Evolutionary conservation across 176 grass and related monocot species (phyloP).

Genomic region (Rhipidocladum racemiflorum): DNA sequence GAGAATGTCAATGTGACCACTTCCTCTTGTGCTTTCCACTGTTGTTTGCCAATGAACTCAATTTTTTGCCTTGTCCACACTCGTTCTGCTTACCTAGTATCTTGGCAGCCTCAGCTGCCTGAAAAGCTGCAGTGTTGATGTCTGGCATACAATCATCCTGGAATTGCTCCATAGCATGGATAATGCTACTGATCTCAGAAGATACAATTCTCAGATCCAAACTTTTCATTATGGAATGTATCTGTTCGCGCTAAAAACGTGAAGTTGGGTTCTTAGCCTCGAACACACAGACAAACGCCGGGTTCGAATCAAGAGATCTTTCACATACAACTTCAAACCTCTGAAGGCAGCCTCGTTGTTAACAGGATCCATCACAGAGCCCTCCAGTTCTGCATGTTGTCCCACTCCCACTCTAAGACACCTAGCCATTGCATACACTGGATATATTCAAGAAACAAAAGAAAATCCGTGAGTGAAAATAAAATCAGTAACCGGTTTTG

Average conservation of each 20-base stretch:
- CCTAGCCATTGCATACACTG: slow-evolving; percentile 51
- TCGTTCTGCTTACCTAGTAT: slow-evolving; percentile 21
- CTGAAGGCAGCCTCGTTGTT: slow-evolving; percentile 23
- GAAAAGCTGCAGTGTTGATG: slow-evolving; percentile 39
- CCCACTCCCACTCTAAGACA: background rate
- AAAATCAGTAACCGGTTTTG: background rate
- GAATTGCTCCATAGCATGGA: slow-evolving; percentile 43
- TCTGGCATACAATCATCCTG: slow-evolving; percentile 17
- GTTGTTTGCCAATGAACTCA: slow-evolving; percentile 34
- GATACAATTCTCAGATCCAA: slow-evolving; percentile 50
- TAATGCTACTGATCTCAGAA: slow-evolving; percentile 59
- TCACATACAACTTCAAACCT: slow-evolving; percentile 43
- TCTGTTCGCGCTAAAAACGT: too few species aligned
- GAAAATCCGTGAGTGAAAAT: background rate
- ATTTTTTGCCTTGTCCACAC: slow-evolving; percentile 2
- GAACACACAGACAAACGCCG: too few species aligned
- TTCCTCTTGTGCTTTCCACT: slow-evolving; percentile 21
- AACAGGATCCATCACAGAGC: slow-evolving; percentile 1
- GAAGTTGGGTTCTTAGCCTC: too few species aligned
- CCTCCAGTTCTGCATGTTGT: slow-evolving; percentile 22
- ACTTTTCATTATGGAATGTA: slow-evolving; percentile 52
- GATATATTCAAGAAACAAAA: slow-evolving; percentile 17
- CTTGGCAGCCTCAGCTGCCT: slow-evolving; percentile 48
- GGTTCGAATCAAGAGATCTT: slow-evolving; percentile 43
- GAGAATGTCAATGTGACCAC: slow-evolving; percentile 33